phyloP scores from a whole-genome alignment of 495 filamentous ascomycete species.

The Talaromyces proteolyticus region DNA sequence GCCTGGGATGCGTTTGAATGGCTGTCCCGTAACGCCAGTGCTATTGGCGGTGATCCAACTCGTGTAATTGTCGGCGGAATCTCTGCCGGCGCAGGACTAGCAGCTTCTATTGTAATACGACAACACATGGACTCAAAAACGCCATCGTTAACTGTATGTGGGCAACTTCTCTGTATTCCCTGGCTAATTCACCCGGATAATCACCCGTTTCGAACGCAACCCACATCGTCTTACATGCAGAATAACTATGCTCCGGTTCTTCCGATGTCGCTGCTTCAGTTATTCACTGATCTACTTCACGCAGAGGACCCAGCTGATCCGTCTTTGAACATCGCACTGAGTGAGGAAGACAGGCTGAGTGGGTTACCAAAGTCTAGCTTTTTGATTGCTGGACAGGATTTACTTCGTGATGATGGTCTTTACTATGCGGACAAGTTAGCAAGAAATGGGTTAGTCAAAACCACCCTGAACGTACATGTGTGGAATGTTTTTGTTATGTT shows the following conservation, averaged over 20 bases:
- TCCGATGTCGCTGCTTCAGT: slow-evolving; percentile 18
- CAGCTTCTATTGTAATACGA: slow-evolving; percentile 36
- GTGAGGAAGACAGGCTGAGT: slow-evolving; percentile 24
- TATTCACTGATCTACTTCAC: slow-evolving; percentile 27
- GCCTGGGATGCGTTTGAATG: slow-evolving; percentile 41
- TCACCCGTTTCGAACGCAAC: slow-evolving; percentile 22
- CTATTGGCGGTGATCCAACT: slow-evolving; percentile 25
- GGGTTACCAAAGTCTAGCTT: slow-evolving; percentile 37
- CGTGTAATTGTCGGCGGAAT: slow-evolving; percentile 39
- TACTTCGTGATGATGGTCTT: slow-evolving; percentile 25
- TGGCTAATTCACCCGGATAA: slow-evolving; percentile 19
- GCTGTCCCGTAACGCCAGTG: slow-evolving; percentile 27
- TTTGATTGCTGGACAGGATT: slow-evolving; percentile 39
- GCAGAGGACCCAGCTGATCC: slow-evolving; percentile 10
- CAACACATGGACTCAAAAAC: no score
- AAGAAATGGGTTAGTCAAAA: neutral
- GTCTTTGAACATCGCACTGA: slow-evolving; percentile 3
- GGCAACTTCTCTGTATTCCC: slow-evolving; percentile 40
- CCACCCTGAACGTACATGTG: no score
- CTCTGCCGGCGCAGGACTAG: slow-evolving; percentile 39
- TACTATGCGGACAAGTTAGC: neutral
- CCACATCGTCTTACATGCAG: slow-evolving; percentile 30
- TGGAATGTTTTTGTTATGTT: no score
- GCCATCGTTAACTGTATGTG: no score
- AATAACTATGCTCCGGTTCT: slow-evolving; percentile 34